Conservation (phyloP, 2,329 filamentous ascomycete species). For the Colletotrichum trifolii region DNA sequence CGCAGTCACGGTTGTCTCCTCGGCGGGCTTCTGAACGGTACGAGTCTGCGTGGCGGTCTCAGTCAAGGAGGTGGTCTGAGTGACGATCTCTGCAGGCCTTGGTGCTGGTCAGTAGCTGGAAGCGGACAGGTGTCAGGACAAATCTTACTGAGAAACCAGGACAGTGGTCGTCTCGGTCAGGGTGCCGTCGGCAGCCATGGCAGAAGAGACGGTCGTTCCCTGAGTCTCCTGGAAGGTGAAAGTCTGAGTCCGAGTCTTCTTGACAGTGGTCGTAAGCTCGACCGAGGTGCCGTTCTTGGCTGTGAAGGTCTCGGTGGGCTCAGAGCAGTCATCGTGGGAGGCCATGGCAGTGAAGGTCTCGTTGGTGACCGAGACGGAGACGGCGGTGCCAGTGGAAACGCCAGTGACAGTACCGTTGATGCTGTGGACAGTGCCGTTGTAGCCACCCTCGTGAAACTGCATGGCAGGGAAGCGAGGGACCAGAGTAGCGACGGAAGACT, state of each 20-base stretch:
- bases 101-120: neutral
- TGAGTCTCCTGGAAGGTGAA: conserved; percentile 20
- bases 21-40: too few species aligned
- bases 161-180: conserved; percentile 3
- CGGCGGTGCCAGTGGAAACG: conserved; percentile 12
- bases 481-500: conserved; percentile 8
- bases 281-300: neutral
- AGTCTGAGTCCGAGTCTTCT: conserved; percentile 27
- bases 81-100: conserved; percentile 19
- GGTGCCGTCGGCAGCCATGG: conserved; percentile 20
- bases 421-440: conserved; percentile 15
- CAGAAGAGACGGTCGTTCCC: conserved; percentile 30
- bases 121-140: neutral
- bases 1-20: too few species aligned
- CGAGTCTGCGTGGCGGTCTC: conserved; percentile 29
- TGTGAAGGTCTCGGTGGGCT: conserved; percentile 7
- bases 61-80: conserved; percentile 32
- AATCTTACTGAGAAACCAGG: conserved; percentile 17
- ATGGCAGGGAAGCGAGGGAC: conserved; percentile 29
- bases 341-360: too few species aligned
- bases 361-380: conserved; percentile 1
- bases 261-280: conserved; percentile 20
- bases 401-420: conserved; percentile 18
- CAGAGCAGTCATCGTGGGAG: conserved; percentile 5
- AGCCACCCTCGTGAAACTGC: conserved; percentile 12